Evolutionary conservation across 2,329 filamentous ascomycete species (phyloP).

Genomic region (Aspergillus fischeri): DNA sequence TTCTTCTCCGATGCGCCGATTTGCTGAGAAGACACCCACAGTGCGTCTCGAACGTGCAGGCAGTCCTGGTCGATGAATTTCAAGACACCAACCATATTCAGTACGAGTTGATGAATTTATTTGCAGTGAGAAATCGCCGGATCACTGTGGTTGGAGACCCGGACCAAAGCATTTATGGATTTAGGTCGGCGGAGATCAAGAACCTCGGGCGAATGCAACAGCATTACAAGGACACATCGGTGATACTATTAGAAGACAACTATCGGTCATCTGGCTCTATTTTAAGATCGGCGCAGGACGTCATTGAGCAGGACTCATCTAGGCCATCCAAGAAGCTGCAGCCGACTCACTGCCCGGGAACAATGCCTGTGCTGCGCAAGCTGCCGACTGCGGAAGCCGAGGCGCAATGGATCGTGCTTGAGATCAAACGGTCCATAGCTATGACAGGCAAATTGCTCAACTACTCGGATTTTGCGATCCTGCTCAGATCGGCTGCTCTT

Average conservation of each 20-base stretch:
- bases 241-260: slow-evolving; percentile 86
- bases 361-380: slow-evolving; percentile 73
- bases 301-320: slow-evolving; percentile 84
- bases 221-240: slow-evolving; percentile 72
- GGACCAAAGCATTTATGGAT: slow-evolving; percentile 97
- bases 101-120: slow-evolving; percentile 87
- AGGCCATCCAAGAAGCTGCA: slow-evolving; percentile 76
- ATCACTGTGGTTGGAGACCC: slow-evolving; percentile 96
- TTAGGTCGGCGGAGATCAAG: slow-evolving; percentile 85
- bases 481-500: slow-evolving; percentile 78
- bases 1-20: slow-evolving; percentile 77
- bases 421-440: slow-evolving; percentile 67
- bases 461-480: slow-evolving; percentile 75
- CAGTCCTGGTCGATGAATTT: slow-evolving; percentile 93
- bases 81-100: slow-evolving; percentile 96
- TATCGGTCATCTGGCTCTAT: slow-evolving; percentile 90
- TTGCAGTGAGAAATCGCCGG: slow-evolving; percentile 67
- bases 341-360: slow-evolving; percentile 75
- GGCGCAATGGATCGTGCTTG: slow-evolving; percentile 81
- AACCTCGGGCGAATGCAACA: slow-evolving; percentile 76
- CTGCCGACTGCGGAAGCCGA: slow-evolving; percentile 68
- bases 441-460: slow-evolving; percentile 71
- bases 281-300: slow-evolving; percentile 69
- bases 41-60: slow-evolving; percentile 84
- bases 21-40: slow-evolving; percentile 68